A percentile compares a stretch with the other conserved stretches of the same genome.
These are phyloP conservation scores for Tylopilus sp. DNA, from an alignment of 768 basidiomycete species.

Conservation along the genomic window DNA sequence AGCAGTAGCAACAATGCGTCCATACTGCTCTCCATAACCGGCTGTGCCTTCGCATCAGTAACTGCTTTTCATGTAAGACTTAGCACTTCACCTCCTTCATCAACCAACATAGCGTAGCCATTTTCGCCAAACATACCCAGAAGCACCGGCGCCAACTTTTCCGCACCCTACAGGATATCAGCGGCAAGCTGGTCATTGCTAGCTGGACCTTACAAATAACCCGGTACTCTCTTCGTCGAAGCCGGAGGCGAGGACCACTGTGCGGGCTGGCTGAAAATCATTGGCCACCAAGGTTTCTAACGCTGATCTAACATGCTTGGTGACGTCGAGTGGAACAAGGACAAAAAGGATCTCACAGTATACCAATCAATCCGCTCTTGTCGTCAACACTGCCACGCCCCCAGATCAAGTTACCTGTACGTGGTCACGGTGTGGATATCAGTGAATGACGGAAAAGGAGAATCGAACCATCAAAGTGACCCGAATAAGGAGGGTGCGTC, in stretches of 20 bases:
- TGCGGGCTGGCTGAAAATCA: constrained; percentile 62
- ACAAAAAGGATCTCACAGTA: constrained; percentile 40
- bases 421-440: background rate
- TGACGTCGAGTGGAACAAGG: background rate
- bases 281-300: constrained; percentile 63
- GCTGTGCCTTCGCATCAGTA: constrained; percentile 30
- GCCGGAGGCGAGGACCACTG: constrained; percentile 60
- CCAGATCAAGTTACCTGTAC: constrained; percentile 42
- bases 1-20: constrained; percentile 55
- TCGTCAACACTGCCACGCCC: constrained; percentile 50
- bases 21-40: constrained; percentile 48
- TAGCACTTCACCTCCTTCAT: constrained; percentile 69
- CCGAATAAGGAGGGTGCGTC: constrained; percentile 62
- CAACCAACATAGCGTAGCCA: constrained; percentile 74
- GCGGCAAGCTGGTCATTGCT: background rate
- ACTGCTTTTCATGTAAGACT: background rate
- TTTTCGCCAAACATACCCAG: constrained; percentile 63
- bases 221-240: constrained; percentile 77
- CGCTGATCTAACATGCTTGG: constrained; percentile 36
- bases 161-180: constrained; percentile 47
- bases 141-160: constrained; percentile 44
- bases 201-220: constrained; percentile 31
- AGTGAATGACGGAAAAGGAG: background rate
- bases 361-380: constrained; percentile 70
- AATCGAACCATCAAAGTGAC: constrained; percentile 50